Evolutionary conservation across 768 basidiomycete genomes (phyloP).

Genomic region (Rhodocollybia butyracea): DNA sequence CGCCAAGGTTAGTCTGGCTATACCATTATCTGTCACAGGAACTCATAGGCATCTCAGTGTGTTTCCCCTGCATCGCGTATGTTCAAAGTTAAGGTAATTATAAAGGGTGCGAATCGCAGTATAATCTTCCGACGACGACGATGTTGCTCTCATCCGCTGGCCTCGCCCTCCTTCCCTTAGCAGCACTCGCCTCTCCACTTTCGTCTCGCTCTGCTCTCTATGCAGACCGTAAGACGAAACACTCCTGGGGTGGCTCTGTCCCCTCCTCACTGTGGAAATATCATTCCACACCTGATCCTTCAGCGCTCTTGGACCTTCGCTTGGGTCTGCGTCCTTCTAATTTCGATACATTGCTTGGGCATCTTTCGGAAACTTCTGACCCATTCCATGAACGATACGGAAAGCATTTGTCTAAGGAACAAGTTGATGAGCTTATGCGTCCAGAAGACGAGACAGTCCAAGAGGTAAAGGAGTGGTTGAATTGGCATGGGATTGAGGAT

Average conservation of each 20-base stretch:
- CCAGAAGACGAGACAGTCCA: conserved; percentile 52
- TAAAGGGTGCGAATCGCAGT: not conserved
- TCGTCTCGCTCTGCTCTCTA: not conserved
- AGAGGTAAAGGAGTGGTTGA: conserved; percentile 61
- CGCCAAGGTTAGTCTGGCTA: no score
- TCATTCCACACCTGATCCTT: not conserved
- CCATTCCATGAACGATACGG: conserved; percentile 54
- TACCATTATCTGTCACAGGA: no score
- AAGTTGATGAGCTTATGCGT: conserved; percentile 59
- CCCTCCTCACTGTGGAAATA: not conserved
- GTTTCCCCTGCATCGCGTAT: no score
- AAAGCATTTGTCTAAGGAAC: conserved; percentile 56
- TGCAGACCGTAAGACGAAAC: not conserved
- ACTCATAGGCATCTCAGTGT: no score
- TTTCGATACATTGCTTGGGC: conserved; percentile 46
- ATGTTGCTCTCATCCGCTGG: not conserved
- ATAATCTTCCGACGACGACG: not conserved
- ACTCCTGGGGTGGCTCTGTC: not conserved
- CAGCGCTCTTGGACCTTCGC: not conserved
- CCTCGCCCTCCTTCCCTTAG: not conserved
- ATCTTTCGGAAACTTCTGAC: conserved; percentile 56
- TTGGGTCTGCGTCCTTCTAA: conserved; percentile 50
- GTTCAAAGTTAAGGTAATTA: not conserved
- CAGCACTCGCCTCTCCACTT: not conserved
- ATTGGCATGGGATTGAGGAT: conserved; percentile 49